Conservation (phyloP, 2,329 filamentous ascomycete species). For the Thermoascus crustaceus region DNA sequence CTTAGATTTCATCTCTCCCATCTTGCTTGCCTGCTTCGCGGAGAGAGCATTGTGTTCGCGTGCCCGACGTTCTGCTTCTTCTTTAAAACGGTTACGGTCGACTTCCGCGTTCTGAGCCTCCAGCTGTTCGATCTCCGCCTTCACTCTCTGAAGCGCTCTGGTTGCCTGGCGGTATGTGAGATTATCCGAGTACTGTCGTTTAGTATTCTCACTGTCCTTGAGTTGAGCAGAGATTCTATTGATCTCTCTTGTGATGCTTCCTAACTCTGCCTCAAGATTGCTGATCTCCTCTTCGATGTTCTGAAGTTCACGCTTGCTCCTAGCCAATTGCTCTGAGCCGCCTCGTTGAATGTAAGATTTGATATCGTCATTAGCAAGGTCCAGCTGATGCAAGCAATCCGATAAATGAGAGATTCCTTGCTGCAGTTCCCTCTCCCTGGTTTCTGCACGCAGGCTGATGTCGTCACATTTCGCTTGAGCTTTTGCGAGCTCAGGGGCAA, state of each 20-base stretch:
- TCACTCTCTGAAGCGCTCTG: conserved; percentile 58
- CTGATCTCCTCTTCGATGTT: conserved; percentile 58
- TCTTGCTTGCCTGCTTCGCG: conserved; percentile 64
- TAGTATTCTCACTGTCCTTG: conserved; percentile 70
- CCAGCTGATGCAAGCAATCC: conserved; percentile 68
- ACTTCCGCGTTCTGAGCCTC: conserved; percentile 72
- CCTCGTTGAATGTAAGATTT: conserved; percentile 68
- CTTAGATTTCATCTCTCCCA: conserved; percentile 74
- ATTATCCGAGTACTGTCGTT: conserved; percentile 83
- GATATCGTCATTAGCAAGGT: conserved; percentile 68
- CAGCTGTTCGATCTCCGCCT: conserved; percentile 63
- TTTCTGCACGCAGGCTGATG: conserved; percentile 60
- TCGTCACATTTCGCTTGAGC: conserved; percentile 72
- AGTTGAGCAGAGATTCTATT: conserved; percentile 72
- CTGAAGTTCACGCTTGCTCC: conserved; percentile 61
- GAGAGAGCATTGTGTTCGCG: conserved; percentile 59
- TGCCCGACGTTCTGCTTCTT: conserved; percentile 61
- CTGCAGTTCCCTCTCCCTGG: conserved; percentile 63
- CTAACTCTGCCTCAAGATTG: conserved; percentile 59
- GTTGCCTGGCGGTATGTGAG: conserved; percentile 72
- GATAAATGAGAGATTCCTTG: conserved; percentile 63
- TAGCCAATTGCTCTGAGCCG: conserved; percentile 62
- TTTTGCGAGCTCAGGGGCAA: conserved; percentile 68
- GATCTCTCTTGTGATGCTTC: conserved; percentile 57
- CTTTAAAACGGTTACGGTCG: conserved; percentile 66